phyloP scores from a whole-genome alignment of 1,284 basidiomycete species.

The Ceratobasidium papillatum region DNA sequence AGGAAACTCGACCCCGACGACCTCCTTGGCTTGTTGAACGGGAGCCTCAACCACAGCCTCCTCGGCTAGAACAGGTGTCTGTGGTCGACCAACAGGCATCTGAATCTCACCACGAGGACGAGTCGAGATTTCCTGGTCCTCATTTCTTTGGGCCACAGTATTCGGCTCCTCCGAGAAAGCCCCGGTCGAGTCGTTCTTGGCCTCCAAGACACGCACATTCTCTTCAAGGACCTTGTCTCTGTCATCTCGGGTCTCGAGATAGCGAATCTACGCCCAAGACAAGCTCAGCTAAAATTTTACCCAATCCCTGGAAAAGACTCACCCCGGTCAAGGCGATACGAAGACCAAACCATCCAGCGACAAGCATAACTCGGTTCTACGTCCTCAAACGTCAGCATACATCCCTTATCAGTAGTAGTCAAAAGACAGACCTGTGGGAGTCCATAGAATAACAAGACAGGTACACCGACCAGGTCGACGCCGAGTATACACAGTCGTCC shows the following conservation, averaged over 20 bases:
- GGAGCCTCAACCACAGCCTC: not conserved
- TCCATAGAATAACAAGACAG: slow-evolving; percentile 20
- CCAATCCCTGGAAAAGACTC: not conserved
- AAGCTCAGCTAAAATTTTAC: slow-evolving; percentile 1
- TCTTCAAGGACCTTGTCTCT: not conserved
- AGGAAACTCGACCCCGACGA: not conserved
- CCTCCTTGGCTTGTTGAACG: not conserved
- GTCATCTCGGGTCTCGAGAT: slow-evolving; percentile 2
- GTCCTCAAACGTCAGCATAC: not conserved
- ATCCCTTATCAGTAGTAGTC: not conserved
- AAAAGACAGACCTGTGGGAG: slow-evolving; percentile 12
- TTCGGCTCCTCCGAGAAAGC: not conserved
- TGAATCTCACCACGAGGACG: too few species aligned
- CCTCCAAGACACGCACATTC: not conserved
- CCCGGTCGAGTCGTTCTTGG: not conserved
- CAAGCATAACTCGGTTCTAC: slow-evolving; percentile 14
- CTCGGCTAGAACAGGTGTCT: not conserved
- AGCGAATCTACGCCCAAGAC: slow-evolving; percentile 2
- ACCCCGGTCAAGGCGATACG: slow-evolving; percentile 26
- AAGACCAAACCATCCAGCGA: slow-evolving; percentile 24
- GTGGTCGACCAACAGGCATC: not conserved
- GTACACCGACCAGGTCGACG: slow-evolving; percentile 23
- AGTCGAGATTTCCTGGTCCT: not conserved
- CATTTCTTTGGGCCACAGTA: not conserved
- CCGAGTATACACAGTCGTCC: slow-evolving; percentile 25